Base-by-base conservation (phyloP, 495 filamentous ascomycete genomes). In the Penicillium macrosclerotiorum region DNA sequence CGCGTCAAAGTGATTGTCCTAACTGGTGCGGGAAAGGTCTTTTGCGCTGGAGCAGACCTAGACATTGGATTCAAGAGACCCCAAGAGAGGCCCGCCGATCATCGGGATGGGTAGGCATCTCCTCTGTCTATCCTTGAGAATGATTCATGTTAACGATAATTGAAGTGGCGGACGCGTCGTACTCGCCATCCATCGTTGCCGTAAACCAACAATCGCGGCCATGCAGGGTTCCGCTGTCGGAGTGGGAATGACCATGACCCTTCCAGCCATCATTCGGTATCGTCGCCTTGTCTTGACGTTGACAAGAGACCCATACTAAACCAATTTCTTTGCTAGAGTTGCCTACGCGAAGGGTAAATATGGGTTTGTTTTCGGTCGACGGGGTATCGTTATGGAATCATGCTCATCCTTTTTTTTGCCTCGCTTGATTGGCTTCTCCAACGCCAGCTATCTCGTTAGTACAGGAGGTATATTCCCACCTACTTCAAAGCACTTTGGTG, bases 21-120 rank as follows among this genome's bases (percentile, higher is more conserved):
- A 9, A 83, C 82, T 0, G 80, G 81, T 27, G 56, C 66, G n/a
- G 80, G 80, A 16, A 68, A 67, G 43, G 78, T 78, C 22, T 86
- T 84, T 63, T 85, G 81, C 54, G 80, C 80, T 7, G 81, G 83
- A n/a, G 79, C 79, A 19, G 83, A 85, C 62, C 59, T 84, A n/a
- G 73, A 80, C n/a, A 64, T 65, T 25, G 78, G 73, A 4, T 74
- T 80, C 51, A 36, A 30, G 57, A 75, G 49, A 9, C 54, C 27
- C 3, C 23, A 39, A 20, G 65, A 75, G 47, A 55, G 64, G 57
- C 48, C 59, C 32, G 30, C 51, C 8, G 68, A 74, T 37, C 69
- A 79, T 48, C 59, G 75, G 24, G 74, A 77, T 58, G 71, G 73
- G 75, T 76, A 49, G 14, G 57, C 40, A 24, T 3, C 18, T 14